Base-by-base conservation (phyloP, 2,329 filamentous ascomycete genomes). In the Penicillium sp. region DNA sequence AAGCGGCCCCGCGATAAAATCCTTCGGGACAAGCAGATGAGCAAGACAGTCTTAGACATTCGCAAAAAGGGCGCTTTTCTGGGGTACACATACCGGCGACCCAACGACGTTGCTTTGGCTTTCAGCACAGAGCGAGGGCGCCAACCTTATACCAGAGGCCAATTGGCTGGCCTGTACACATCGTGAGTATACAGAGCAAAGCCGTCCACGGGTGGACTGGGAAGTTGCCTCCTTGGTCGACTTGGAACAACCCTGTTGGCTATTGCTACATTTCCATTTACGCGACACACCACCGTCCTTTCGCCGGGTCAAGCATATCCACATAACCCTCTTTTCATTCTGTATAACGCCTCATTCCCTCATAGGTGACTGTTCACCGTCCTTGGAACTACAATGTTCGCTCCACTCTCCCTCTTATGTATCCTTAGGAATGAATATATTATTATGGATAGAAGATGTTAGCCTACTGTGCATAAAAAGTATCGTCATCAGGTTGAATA, bases 1-100 rank as follows among this genome's bases (percentile, higher is more conserved):
- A 94, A 90, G 72, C 78, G 92, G 60, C 86, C 93, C 0, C 82
- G 92, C n/a, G 94, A 99, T 73, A 88, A 89, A 67, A 76, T 97
- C 56, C 77, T 97, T 29, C 82, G 93, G 43, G 93, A 97, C 72
- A 82, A 81, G 27, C 75, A 79, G 9, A 82, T 88, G 7, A 87
- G 85, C 40, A 81, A 80, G 40, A 79, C 81, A 16, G 91, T 89
- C n/a, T 78, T 97, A 73, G 86, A 90, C 64, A 82, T 94, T 62
- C 84, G 94, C 58, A 96, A 93, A 75, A 84, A 83, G 70, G 89
- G 84, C 27, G 92, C 91, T 0, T 97, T 97, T 73, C 75, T 95
- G 60, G 93, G 93, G 0, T 99, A 99, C 71, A 91, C 89, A 2
- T 97, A 94, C 80, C 84, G 86, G 36, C 74, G 75, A 43, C 76